Conservation (phyloP, 768 basidiomycete genomes). For the Leucosporidium scottii region DNA sequence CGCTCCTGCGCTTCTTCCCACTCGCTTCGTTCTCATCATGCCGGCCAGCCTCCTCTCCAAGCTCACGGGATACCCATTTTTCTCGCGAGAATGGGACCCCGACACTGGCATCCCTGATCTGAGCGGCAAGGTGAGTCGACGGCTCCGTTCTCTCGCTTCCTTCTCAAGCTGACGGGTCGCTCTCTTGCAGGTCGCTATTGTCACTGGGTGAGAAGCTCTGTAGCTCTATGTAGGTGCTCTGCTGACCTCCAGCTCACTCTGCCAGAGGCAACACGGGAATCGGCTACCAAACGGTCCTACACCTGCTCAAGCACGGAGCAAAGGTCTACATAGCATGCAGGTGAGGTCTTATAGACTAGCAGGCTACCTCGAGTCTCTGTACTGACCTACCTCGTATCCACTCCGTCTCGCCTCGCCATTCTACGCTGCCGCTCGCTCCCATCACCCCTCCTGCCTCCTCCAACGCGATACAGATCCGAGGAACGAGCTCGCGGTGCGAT, state of each 20-base stretch:
- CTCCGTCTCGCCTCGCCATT: no score
- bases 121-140: constrained; percentile 18
- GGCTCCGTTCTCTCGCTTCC: no score
- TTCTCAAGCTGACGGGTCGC: not conserved
- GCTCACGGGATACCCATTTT: not conserved
- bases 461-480: constrained; percentile 1
- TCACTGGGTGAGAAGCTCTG: constrained; percentile 9
- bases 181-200: constrained; percentile 21
- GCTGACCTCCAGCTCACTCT: no score
- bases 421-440: no score
- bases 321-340: constrained; percentile 34
- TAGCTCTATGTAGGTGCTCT: not conserved
- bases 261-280: constrained; percentile 25
- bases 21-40: not conserved
- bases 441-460: no score
- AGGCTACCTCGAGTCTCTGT: no score
- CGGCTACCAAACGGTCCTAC: constrained; percentile 14
- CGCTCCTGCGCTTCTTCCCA: no score
- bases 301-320: constrained; percentile 22
- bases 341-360: not conserved
- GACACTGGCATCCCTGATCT: constrained; percentile 20
- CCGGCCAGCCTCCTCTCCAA: not conserved
- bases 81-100: constrained; percentile 2
- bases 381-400: no score
- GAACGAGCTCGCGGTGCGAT: constrained; percentile 26